phyloP scores from a whole-genome alignment of 73 alveolate species.

The Paramecium biaurelia region DNA sequence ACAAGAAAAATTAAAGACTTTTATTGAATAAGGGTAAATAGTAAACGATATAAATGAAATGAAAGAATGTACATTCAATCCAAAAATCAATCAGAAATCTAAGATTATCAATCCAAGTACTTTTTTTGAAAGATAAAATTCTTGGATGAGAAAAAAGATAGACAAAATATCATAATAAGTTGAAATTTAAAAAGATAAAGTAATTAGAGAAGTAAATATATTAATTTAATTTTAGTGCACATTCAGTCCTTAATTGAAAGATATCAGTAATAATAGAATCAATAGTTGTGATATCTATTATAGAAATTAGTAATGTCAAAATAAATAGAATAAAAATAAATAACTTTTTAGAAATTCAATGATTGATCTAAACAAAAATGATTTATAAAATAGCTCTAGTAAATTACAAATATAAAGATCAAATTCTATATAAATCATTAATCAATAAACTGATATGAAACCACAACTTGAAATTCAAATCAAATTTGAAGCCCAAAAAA shows the following conservation, averaged over 20 bases:
- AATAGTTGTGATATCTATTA: not conserved
- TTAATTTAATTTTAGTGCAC: not conserved
- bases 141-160: not conserved
- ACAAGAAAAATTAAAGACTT: not conserved
- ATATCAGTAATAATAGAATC: not conserved
- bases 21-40: not conserved
- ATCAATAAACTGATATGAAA: not conserved
- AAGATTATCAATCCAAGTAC: not conserved
- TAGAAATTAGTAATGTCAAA: not conserved
- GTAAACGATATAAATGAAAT: not conserved
- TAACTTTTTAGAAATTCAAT: not conserved
- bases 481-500: not conserved
- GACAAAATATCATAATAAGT: not conserved
- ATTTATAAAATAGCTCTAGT: not conserved
- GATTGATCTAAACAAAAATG: not conserved
- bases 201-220: not conserved
- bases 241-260: not conserved
- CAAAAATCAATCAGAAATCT: not conserved
- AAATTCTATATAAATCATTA: not conserved
- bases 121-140: not conserved
- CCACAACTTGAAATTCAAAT: not conserved
- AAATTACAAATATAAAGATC: not conserved
- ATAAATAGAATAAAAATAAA: not conserved
- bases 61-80: not conserved
- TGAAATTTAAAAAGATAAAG: not conserved